Base-by-base conservation (phyloP, 2,329 filamentous ascomycete genomes). In the Rosellinia necatrix region DNA sequence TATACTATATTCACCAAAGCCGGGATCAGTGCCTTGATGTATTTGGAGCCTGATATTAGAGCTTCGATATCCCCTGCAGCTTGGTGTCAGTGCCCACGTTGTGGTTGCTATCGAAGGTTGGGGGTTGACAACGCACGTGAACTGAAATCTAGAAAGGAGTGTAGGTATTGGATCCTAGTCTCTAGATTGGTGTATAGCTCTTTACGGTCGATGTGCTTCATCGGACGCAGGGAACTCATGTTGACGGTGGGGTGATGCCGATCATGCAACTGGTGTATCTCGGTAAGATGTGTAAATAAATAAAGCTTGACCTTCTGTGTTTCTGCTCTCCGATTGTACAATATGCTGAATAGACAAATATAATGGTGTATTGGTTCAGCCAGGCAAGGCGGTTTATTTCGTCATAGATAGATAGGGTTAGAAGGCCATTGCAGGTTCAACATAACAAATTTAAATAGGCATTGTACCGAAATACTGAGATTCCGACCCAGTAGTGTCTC, bases 1-100 rank as follows among this genome's bases (percentile, higher is more conserved):
- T 93, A 94, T 29, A 93, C 88, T 58, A 92, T 89, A 73, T 92
- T 91, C 67, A 93, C 89, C 19, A 94, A 82, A 41, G 89, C 87
- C 1, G 91, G 91, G 61, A 93, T 91, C 27, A 93, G 81, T n/a
- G 87, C 84, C 67, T 88, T 89, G 75, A 92, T 87, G 74, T 91
- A 91, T 71, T 91, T 91, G 56, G 84, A 78, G 60, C 88, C 89
- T 2, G 79, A 77, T 12, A 83, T 78, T 32, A 92, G 80, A 34
- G 88, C 88, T 62, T 89, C 86, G 53, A 91, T 85, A 67, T 92
- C 89, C 59, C 81, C 89, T 90, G 19, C 56, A 3, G 29, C 56
- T 15, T n/a, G n/a, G 25, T 41, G 52, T 65, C 50, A 68, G 61
- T 59, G 50, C 8, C 22, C 35, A 12, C 3, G 4, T n/a, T n/a